Evolutionary conservation across 768 basidiomycete genomes (phyloP).

Genomic region (Suillus clintonianus): DNA sequence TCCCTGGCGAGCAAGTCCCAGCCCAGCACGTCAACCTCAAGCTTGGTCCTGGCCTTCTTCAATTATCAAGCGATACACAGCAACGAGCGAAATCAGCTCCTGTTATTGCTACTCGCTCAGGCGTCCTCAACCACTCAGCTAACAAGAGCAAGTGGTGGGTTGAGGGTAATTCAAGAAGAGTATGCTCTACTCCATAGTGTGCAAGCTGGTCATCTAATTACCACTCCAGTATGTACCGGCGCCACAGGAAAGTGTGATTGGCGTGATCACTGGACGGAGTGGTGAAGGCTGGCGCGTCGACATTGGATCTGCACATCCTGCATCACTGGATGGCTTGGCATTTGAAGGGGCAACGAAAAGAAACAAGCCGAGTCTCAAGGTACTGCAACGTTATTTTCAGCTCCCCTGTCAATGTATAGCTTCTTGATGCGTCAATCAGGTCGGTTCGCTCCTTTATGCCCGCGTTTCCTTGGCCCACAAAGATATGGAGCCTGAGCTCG

Average conservation of each 20-base stretch:
- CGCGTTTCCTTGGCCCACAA: conserved; percentile 92
- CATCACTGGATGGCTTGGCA: conserved; percentile 84
- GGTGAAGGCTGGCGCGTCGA: conserved; percentile 95
- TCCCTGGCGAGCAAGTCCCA: conserved; percentile 81
- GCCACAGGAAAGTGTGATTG: conserved; percentile 86
- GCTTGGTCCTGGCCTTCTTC: conserved; percentile 81
- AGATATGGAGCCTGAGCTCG: conserved; percentile 97
- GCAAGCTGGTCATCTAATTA: not conserved
- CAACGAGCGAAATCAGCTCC: conserved; percentile 13
- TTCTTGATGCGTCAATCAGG: conserved; percentile 44
- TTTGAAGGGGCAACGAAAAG: conserved; percentile 97
- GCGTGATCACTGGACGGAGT: conserved; percentile 73
- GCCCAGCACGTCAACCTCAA: conserved; percentile 80
- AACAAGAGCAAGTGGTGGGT: conserved; percentile 88
- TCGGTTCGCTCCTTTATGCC: conserved; percentile 89
- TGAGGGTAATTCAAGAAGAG: conserved; percentile 82
- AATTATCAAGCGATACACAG: conserved; percentile 42
- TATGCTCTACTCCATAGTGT: conserved; percentile 39
- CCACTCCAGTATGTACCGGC: conserved; percentile 82
- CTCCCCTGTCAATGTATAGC: conserved; percentile 9
- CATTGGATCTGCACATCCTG: conserved; percentile 86
- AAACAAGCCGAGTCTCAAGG: conserved; percentile 93
- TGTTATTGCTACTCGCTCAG: conserved; percentile 68
- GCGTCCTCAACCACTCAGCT: conserved; percentile 64
- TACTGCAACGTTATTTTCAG: conserved; percentile 25